A percentile compares a stretch with the other conserved stretches of the same genome.
These are phyloP conservation scores for Jatropha podagrica DNA, from an alignment of 441 rosid genomes.

Conservation along the genomic window DNA sequence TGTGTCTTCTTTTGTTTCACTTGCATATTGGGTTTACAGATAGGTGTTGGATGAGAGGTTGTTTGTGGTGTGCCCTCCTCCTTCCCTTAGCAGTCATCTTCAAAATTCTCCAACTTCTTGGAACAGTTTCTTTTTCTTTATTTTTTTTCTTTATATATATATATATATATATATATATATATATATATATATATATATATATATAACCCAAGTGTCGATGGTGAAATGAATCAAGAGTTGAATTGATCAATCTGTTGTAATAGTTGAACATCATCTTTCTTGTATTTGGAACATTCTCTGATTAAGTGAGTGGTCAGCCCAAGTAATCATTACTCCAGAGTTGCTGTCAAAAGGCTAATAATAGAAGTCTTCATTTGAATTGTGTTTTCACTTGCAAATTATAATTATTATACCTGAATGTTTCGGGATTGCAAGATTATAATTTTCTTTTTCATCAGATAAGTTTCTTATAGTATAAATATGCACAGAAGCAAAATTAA, in stretches of 20 bases:
- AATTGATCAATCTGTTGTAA: constrained; percentile 7
- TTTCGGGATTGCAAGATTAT: too few relatives aligned
- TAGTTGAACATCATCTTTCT: background rate
- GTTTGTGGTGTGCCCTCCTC: constrained; percentile 56
- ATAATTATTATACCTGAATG: too few relatives aligned
- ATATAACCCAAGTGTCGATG: constrained; percentile 3
- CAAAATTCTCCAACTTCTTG: constrained; percentile 12
- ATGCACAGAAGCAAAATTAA: too few relatives aligned
- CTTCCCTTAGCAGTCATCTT: constrained; percentile 31
- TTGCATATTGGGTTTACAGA: constrained; percentile 4
- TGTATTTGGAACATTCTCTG: constrained; percentile 13
- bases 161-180: too few relatives aligned
- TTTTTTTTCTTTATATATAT: background rate
- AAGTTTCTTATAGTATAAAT: too few relatives aligned
- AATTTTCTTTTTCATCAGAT: too few relatives aligned
- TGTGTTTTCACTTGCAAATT: background rate
- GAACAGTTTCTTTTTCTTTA: constrained; percentile 7
- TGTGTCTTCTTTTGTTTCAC: constrained; percentile 19
- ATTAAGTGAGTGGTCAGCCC: background rate
- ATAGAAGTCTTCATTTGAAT: background rate
- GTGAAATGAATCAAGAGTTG: constrained; percentile 22
- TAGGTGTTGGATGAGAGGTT: constrained; percentile 76
- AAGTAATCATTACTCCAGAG: background rate
- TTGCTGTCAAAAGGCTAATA: background rate
- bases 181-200: background rate